Base-by-base conservation (phyloP, 164 flowering plant genomes). In the Umbilicus rupestris region DNA sequence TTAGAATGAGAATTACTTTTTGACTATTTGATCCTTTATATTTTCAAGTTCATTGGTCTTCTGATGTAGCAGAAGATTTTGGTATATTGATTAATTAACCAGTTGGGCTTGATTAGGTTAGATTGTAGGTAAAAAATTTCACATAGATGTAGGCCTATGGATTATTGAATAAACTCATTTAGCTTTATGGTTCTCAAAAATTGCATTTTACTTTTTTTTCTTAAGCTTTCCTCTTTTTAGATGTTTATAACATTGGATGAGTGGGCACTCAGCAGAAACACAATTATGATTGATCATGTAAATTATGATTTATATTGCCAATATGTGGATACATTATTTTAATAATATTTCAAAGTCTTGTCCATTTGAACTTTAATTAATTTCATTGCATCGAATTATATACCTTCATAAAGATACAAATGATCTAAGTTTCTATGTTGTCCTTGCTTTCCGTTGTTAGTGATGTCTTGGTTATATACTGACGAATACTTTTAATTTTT, bases 1-100 rank as follows among this genome's bases (percentile, higher is more conserved):
- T 94, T 80, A 72, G 16, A 5, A 45, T 16, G 29, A 49, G 20
- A 1, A 7, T 46, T 41, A 24, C 33, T 7, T 35, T 16, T 37
- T 59, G 17, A 24, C 31, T 16, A 7, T 37, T n/a, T 50, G n/a
- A 22, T 5, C 20, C 42, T 35, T 62, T 9, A 33, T 16, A 15
- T 16, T 29, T 8, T 19, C 37, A 35, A 35, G 37, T n/a, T 60
- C 20, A 10, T 60, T 2, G 1, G 63, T 29, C 0, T 30, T 9
- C 16, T 24, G 26, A 46, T 35, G 7, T 35, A 45, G 26, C 24
- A 19, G 28, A 65, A 33, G 45, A 20, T 20, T 16, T 62, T 24
- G 35, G 30, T 2, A 19, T 3, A 16, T 50, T 59, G 39, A 39
- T 42, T 41, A 20, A 26, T 17, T 1, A 2, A n/a, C 17, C 14